A percentile compares a stretch with the other conserved stretches of the same genome.
These are phyloP conservation scores for Capsicum pubescens DNA, from an alignment of 257 asterid species.

Conservation along the genomic window DNA sequence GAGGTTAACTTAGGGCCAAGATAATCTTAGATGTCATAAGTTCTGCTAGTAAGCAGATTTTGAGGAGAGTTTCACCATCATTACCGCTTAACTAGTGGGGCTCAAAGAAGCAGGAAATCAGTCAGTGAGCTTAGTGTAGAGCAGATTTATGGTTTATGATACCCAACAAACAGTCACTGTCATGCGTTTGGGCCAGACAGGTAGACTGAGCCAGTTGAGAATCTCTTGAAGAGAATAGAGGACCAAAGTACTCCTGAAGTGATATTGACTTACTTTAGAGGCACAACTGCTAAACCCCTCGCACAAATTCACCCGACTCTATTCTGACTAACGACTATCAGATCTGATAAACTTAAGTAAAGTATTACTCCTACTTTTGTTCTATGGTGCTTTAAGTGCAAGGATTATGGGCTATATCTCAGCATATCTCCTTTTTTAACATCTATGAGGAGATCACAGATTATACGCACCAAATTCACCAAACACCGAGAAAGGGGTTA, in stretches of 20 bases:
- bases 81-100: not conserved
- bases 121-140: not conserved
- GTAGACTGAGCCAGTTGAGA: not conserved
- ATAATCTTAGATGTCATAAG: not conserved
- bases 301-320: not conserved
- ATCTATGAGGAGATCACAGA: not conserved
- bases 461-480: not conserved
- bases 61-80: not conserved
- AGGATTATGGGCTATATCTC: not conserved
- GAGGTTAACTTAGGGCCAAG: slow-evolving; percentile 16
- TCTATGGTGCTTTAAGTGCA: not conserved
- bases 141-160: not conserved
- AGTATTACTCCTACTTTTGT: not conserved
- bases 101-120: slow-evolving; percentile 18
- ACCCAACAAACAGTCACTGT: not conserved
- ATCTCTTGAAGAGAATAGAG: not conserved
- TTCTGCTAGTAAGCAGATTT: not conserved
- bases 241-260: not conserved
- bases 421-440: not conserved
- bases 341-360: slow-evolving; percentile 11
- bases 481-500: slow-evolving; percentile 13
- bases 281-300: not conserved
- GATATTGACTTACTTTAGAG: not conserved
- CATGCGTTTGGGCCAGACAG: not conserved
- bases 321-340: not conserved